Base-by-base conservation (phyloP, 257 asterid species). In the Coffea eugenioides region DNA sequence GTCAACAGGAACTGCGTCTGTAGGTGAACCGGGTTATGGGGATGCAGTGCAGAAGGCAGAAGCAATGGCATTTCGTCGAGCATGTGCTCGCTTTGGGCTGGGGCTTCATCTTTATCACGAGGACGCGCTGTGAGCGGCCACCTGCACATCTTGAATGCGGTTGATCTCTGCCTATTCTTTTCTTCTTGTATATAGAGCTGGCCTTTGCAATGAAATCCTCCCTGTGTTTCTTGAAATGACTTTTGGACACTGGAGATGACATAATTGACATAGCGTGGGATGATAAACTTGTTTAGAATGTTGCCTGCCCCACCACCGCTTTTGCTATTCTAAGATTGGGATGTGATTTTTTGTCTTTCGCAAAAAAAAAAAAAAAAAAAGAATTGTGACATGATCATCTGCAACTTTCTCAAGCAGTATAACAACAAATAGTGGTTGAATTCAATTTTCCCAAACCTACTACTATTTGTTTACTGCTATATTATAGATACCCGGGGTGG, bases 41-140 rank as follows among this genome's bases (percentile, higher is more conserved):
- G 92, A 90, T 77, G 88, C 94, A 2, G 88, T 92, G 88, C 97
- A 93, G 87, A 93, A 90, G 86, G 99, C 98, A 69, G 99, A 93
- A 83, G 92, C 92, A 75, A 95, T 92, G 98, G 97, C 99, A 74
- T 93, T 95, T 87, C 97, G 99, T 48, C 83, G 97, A 75, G 98
- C 98, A 83, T 94, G 97, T 82, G 97, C 98, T 81, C 94, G 97
- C 51, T 87, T 93, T 61, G 98, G 98, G 54, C 88, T 93, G 62
- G 98, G 98, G 69, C 98, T 95, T 77, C 95, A 95, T 84, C 93
- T 95, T 34, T 93, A 90, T 87, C 97, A 95, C 65, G 97, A 95
- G 82, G 97, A 95, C 76, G 25, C 87, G 79, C 86, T 89, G 45
- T 94, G 91, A 71, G 56, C 41, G n/a, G 74, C 36, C 68, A 9